Base-by-base conservation (phyloP, 2,329 filamentous ascomycete species). In the Diaporthe citriasiana region DNA sequence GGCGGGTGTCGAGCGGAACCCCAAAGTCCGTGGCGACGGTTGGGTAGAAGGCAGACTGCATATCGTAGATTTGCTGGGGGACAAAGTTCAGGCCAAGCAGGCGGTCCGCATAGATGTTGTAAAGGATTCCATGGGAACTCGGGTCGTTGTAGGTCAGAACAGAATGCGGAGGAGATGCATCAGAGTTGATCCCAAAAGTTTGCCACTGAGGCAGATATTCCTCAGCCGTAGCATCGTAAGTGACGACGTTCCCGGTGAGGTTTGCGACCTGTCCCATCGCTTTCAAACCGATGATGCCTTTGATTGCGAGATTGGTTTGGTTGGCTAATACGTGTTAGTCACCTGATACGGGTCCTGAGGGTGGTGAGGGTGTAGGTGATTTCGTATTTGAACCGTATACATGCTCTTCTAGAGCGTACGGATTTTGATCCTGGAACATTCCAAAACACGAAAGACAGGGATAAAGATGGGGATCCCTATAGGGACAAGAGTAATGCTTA, bases 81-180 rank as follows among this genome's bases (percentile, higher is more conserved):
- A 97, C 93, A 80, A 97, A 85, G 72, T 93, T 89, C 83, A 97
- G 94, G 79, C 91, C 92, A 8, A 97, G 89, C 53, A 95, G 86
- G 38, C 90, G 90, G 83, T 97, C 94, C 19, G 92, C 91, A 83
- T 94, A 97, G 35, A 97, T 88, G 80, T 95, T 96, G 86, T 97
- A 97, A 47, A 97, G 88, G 1, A 88, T 78, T 40, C 87, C 87
- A 77, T 88, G 84, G n/a, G 85, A 86, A 73, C 80, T 78, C 1
- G 78, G 79, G 87, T 93, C 92, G 80, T 94, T 89, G 83, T 97
- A 97, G 15, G 93, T 90, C 13, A 97, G 87, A 77, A 94, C 95
- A 30, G 93, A 91, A 81, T 96, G 94, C 0, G 91, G 85, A 19
- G 83, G 83, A 30, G 77, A 85, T 12, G 90, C 89, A 72, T 93